Evolutionary conservation across 805 yeast genomes (phyloP).

Genomic region (Saturnispora diversa): DNA sequence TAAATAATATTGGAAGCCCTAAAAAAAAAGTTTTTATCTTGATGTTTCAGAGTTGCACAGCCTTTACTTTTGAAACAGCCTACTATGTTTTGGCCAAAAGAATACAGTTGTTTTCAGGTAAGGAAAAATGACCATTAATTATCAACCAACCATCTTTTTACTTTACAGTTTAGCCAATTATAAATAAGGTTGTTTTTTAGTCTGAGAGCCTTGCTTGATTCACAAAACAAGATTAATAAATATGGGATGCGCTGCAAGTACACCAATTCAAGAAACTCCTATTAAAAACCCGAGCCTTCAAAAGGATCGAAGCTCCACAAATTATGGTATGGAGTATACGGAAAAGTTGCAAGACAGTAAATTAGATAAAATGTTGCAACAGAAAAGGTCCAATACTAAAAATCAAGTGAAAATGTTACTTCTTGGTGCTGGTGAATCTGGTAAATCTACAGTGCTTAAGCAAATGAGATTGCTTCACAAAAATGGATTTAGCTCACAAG

Average conservation of each 20-base stretch:
- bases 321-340: constrained; percentile 35
- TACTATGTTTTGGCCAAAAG: too few relatives aligned
- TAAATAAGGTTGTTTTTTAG: not conserved
- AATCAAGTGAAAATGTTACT: constrained; percentile 63
- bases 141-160: too few relatives aligned
- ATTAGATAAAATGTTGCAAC: constrained; percentile 51
- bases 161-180: not conserved
- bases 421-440: constrained; percentile 93
- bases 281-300: not conserved
- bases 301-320: too few relatives aligned
- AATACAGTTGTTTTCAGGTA: too few relatives aligned
- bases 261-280: constrained; percentile 18
- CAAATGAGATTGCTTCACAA: constrained; percentile 82
- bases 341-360: constrained; percentile 34
- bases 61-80: too few relatives aligned
- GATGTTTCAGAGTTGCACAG: too few relatives aligned
- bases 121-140: too few relatives aligned
- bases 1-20: too few relatives aligned
- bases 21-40: too few relatives aligned
- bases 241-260: constrained; percentile 71
- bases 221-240: not conserved
- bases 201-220: not conserved
- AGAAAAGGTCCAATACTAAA: constrained; percentile 44
- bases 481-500: constrained; percentile 74
- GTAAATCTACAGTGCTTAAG: constrained; percentile 86